Base-by-base conservation (phyloP, 2,329 filamentous ascomycete species). In the Byssoonygena ceratinophila region DNA sequence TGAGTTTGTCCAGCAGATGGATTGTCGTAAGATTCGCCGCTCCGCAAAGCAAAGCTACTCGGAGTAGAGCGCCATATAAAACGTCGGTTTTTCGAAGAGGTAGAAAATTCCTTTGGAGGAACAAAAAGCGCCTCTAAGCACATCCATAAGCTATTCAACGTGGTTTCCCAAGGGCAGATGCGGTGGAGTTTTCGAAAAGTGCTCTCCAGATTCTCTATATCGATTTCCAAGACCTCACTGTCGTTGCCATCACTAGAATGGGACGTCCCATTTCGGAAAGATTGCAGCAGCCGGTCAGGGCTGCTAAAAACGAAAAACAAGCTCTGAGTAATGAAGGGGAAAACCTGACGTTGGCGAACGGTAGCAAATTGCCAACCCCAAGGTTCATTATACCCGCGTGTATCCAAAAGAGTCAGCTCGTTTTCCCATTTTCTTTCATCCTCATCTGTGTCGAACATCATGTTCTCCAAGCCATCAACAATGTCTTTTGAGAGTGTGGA, bases 271-370 rank as follows among this genome's bases (percentile, higher is more conserved):
- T 54, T 57, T 49, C 64, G 60, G 59, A 74, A 73, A 7, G 72
- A 74, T 36, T 56, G 61, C 3, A 73, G 48, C 8, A 75, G 64
- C 43, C 71, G 66, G 27, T 58, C 63, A 20, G 68, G 64, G 48
- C 61, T 67, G 55, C 71, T 68, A 41, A 75, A 55, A 12, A 70
- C 64, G 55, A 69, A 75, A 53, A 67, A 70, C 1, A 73, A 63
- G 51, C 71, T 74, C 55, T 74, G 73, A 6, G 66, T 63, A 47
- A 73, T 55, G 54, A 73, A 74, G 4, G 67, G 61, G 47, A 69
- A 71, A 14, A 60, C 64, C 40, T 66, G 58, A 16, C 66, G 66
- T 53, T 71, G 69, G 4, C 60, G 60, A 36, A 55, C 52, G n/a
- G 67, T 68, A 41, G 69, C 66, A 59, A 64, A 66, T 40, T 57